These are phyloP conservation scores for Boletus speciosus DNA, from an alignment of 768 basidiomycete genomes.

Conservation along the genomic window DNA sequence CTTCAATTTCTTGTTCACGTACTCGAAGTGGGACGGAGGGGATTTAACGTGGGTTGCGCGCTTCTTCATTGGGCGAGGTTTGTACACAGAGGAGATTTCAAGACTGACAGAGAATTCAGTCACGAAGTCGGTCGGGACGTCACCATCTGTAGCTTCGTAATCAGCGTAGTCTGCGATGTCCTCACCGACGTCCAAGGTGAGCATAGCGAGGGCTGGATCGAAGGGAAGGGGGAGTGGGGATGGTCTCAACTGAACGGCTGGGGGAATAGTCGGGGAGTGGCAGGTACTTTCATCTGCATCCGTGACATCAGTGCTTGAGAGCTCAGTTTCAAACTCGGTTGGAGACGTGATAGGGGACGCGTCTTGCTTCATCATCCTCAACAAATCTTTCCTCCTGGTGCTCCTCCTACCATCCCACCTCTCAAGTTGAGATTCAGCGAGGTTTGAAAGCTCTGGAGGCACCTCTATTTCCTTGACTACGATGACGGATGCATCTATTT, in stretches of 20 bases:
- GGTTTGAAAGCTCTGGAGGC: conserved; percentile 45
- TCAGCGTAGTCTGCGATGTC: conserved; percentile 34
- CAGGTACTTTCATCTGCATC: conserved; percentile 35
- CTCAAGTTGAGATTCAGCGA: conserved; percentile 32
- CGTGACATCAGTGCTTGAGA: conserved; percentile 34
- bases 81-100: conserved; percentile 69
- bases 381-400: conserved; percentile 33
- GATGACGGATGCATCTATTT: conserved; percentile 89
- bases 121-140: neutral
- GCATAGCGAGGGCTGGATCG: conserved; percentile 32
- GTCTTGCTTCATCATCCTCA: conserved; percentile 21
- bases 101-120: conserved; percentile 47
- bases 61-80: conserved; percentile 63
- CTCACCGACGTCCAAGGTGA: conserved; percentile 47
- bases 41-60: conserved; percentile 33
- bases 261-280: conserved; percentile 6
- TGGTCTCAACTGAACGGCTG: neutral
- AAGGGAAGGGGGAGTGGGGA: conserved; percentile 18
- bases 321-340: conserved; percentile 40
- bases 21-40: conserved; percentile 10
- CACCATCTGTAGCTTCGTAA: conserved; percentile 18
- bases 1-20: conserved; percentile 26
- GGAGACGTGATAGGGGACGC: conserved; percentile 33
- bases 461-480: conserved; percentile 88
- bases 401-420: conserved; percentile 38